Evolutionary conservation across 2,329 filamentous ascomycete genomes (phyloP).

Genomic region (Clarireedia homoeocarpa): DNA sequence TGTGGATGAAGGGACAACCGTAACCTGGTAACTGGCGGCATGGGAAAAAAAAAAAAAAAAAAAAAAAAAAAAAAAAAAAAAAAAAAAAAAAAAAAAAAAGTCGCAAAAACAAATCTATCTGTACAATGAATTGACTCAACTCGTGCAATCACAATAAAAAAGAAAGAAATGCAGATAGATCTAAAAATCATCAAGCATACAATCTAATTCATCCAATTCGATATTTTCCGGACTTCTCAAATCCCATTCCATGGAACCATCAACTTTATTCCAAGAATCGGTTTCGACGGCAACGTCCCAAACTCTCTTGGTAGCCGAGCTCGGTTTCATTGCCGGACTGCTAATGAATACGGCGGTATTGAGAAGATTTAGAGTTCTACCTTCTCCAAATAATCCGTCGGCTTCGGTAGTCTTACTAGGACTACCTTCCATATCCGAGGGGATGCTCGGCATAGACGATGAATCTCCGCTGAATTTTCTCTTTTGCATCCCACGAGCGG

Average conservation of each 20-base stretch:
- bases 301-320: conserved; percentile 38
- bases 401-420: conserved; percentile 20
- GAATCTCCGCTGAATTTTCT: conserved; percentile 47
- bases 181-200: conserved; percentile 63
- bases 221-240: conserved; percentile 75
- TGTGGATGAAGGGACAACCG: too few relatives aligned
- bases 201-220: conserved; percentile 87
- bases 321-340: conserved; percentile 47
- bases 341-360: conserved; percentile 32
- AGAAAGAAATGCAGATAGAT: background rate
- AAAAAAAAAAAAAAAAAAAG: too few relatives aligned
- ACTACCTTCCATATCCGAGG: conserved; percentile 25
- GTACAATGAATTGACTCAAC: too few relatives aligned
- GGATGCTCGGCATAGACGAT: conserved; percentile 43
- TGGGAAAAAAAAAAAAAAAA: too few relatives aligned
- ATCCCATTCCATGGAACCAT: conserved; percentile 47
- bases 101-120: too few relatives aligned
- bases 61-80: too few relatives aligned
- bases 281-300: conserved; percentile 30
- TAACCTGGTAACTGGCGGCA: too few relatives aligned
- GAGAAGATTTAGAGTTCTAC: conserved; percentile 24
- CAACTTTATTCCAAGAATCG: conserved; percentile 13
- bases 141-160: too few relatives aligned
- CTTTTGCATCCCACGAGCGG: conserved; percentile 69
- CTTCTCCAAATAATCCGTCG: conserved; percentile 26